phyloP scores from a whole-genome alignment of 176 grass and related monocot species.

The Pontederia crassipes region DNA sequence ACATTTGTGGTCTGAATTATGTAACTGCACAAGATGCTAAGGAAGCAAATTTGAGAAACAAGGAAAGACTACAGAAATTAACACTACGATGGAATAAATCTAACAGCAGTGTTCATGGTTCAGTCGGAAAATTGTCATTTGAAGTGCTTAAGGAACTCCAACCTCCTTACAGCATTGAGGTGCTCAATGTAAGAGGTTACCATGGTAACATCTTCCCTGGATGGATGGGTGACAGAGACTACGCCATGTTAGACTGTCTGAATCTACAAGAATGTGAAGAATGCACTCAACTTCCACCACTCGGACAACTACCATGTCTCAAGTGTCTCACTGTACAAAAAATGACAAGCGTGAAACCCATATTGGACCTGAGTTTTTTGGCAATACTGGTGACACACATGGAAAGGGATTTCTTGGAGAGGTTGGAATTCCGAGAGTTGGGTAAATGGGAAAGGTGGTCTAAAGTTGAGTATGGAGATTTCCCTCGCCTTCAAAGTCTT shows the following conservation, averaged over 20 bases:
- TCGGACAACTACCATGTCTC: constrained; percentile 30
- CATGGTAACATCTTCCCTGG: constrained; percentile 24
- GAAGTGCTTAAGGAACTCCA: background rate
- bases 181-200: constrained; percentile 13
- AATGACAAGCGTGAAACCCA: constrained; percentile 23
- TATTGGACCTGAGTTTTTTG: constrained; percentile 26
- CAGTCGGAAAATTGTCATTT: background rate
- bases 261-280: constrained; percentile 23
- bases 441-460: constrained; percentile 35
- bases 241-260: constrained; percentile 20
- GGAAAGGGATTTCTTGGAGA: constrained; percentile 21
- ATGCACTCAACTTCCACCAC: constrained; percentile 21
- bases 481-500: constrained; percentile 26
- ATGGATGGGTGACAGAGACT: constrained; percentile 27
- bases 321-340: constrained; percentile 25
- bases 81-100: constrained; percentile 24
- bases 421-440: constrained; percentile 26
- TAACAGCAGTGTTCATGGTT: background rate
- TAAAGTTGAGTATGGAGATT: constrained; percentile 20
- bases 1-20: constrained; percentile 29
- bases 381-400: background rate
- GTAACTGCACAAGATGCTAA: constrained; percentile 9
- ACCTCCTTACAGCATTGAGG: background rate
- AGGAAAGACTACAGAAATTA: constrained; percentile 22
- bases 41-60: constrained; percentile 24